Evolutionary conservation across 2,329 filamentous ascomycete species (phyloP).

Genomic region (Dactylonectria macrodidyma): DNA sequence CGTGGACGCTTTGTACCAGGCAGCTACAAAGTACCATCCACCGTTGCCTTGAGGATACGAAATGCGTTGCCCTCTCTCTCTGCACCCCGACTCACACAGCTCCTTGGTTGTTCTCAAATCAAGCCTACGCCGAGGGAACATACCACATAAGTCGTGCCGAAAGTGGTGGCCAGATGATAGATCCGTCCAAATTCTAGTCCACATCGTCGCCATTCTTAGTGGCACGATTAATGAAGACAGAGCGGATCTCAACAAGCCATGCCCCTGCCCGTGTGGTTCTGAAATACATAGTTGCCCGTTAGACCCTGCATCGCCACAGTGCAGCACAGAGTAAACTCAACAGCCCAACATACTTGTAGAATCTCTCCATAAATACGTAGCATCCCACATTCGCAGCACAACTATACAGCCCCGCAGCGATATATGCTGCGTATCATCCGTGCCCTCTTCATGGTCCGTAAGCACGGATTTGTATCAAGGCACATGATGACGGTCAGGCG

Average conservation of each 20-base stretch:
- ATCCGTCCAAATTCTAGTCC: neutral
- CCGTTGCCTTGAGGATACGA: conserved; percentile 2
- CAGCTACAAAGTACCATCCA: neutral
- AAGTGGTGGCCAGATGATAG: neutral
- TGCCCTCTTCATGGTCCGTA: neutral
- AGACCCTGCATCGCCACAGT: neutral
- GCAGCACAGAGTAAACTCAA: neutral
- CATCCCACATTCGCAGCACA: neutral
- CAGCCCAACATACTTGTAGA: too few relatives aligned
- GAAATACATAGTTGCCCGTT: neutral
- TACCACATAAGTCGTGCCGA: neutral
- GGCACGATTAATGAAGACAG: neutral
- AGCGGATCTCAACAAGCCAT: neutral
- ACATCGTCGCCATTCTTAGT: neutral
- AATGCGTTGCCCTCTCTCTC: neutral
- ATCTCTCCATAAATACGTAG: neutral
- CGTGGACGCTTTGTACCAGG: neutral
- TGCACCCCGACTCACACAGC: neutral
- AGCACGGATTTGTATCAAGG: conserved; percentile 9
- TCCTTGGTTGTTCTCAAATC: neutral
- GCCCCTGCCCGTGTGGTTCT: neutral
- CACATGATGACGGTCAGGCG: conserved; percentile 7
- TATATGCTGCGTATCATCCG: conserved; percentile 2
- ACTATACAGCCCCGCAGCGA: neutral
- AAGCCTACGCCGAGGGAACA: neutral